A percentile compares a stretch with the other conserved stretches of the same genome.
Evolutionary conservation across 768 basidiomycete species (phyloP).

Genomic region (Phlebiopsis gigantea): DNA sequence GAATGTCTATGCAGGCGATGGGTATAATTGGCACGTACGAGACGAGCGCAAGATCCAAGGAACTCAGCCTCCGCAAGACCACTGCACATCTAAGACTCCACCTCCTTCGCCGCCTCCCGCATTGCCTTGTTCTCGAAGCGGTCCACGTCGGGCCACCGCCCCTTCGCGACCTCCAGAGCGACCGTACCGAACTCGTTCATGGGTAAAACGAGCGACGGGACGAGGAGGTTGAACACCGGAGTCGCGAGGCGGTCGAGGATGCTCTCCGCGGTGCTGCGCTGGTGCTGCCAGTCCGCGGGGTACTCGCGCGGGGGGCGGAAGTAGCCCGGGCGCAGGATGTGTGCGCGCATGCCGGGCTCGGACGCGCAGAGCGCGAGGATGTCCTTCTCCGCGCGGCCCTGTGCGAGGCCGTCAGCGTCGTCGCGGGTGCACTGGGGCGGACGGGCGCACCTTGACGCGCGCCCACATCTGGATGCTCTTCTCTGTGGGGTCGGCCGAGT

Average conservation of each 20-base stretch:
- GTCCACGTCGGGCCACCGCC: constrained; percentile 40
- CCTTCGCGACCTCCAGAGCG: constrained; percentile 41
- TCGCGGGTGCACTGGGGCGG: no score
- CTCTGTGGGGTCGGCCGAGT: constrained; percentile 31
- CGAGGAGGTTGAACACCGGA: constrained; percentile 15
- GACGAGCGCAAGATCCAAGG: not conserved
- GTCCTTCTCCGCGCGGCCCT: constrained; percentile 30
- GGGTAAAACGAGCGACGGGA: constrained; percentile 18
- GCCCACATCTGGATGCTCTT: constrained; percentile 28
- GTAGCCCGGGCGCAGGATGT: constrained; percentile 30
- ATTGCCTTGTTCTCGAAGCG: constrained; percentile 23
- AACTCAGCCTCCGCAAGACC: not conserved
- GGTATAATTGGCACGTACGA: no score
- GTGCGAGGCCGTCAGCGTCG: no score
- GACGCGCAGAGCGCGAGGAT: constrained; percentile 20
- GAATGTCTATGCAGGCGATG: no score
- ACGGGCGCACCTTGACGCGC: constrained; percentile 33
- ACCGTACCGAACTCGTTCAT: constrained; percentile 34
- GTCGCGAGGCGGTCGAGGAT: constrained; percentile 14
- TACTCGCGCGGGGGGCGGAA: constrained; percentile 29
- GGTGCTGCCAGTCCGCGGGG: constrained; percentile 23
- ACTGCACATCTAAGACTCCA: not conserved
- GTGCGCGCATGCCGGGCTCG: constrained; percentile 20
- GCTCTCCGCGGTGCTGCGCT: constrained; percentile 14
- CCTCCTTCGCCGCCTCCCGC: constrained; percentile 15